Evolutionary conservation across 495 filamentous ascomycete species (phyloP).

Genomic region (Tetracladium marchalianum): DNA sequence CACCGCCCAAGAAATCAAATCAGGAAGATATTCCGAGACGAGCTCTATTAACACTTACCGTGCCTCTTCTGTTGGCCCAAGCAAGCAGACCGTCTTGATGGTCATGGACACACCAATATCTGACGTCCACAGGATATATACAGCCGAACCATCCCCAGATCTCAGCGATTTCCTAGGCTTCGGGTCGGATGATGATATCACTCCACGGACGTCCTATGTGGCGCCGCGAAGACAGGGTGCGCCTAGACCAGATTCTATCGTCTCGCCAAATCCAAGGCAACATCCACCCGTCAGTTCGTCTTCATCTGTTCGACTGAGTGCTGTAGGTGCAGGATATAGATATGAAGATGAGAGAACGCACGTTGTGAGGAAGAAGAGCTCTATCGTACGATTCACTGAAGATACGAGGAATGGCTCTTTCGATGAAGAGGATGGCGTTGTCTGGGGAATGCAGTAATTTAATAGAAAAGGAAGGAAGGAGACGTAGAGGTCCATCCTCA

Average conservation of each 20-base stretch:
- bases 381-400: conserved; percentile 5
- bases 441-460: conserved; percentile 5
- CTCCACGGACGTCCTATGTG: conserved; percentile 12
- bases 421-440: background rate
- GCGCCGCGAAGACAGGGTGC: background rate
- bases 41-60: conserved; percentile 6
- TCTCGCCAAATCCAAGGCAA: conserved; percentile 2
- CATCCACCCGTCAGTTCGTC: conserved; percentile 8
- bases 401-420: conserved; percentile 1
- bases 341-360: background rate
- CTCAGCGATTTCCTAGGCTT: conserved; percentile 20
- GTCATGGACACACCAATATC: conserved; percentile 15
- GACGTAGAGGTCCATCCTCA: no score
- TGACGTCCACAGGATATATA: conserved; percentile 8
- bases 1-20: background rate
- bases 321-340: conserved; percentile 11
- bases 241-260: conserved; percentile 10
- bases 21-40: conserved; percentile 5
- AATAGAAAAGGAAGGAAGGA: no score
- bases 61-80: background rate
- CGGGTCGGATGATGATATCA: conserved; percentile 20
- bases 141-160: conserved; percentile 18
- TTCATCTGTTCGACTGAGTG: conserved; percentile 14
- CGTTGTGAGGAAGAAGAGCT: no score
- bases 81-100: conserved; percentile 9